phyloP scores from a whole-genome alignment of 2,329 filamentous ascomycete species.

The Claviceps capensis region DNA sequence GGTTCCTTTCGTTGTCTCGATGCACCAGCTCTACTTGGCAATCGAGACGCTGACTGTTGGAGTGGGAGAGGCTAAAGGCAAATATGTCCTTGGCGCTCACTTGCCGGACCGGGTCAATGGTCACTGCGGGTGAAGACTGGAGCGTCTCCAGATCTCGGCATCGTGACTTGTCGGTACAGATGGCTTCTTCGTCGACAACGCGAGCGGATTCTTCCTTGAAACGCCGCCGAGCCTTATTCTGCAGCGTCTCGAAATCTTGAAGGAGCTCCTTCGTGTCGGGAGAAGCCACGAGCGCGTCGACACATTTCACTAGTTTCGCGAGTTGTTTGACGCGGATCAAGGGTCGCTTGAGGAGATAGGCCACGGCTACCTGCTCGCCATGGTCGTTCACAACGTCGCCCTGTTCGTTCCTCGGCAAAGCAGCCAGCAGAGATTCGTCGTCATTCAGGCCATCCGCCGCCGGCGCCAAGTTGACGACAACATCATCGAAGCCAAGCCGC shows the following conservation, averaged over 20 bases:
- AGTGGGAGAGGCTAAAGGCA: slow-evolving; percentile 71
- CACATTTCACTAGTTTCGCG: slow-evolving; percentile 63
- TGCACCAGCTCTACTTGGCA: slow-evolving; percentile 81
- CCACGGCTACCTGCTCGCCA: slow-evolving; percentile 86
- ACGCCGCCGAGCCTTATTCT: slow-evolving; percentile 58
- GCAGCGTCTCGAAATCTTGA: slow-evolving; percentile 52
- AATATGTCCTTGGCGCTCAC: slow-evolving; percentile 88
- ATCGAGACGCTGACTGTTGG: slow-evolving; percentile 76
- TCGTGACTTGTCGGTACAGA: slow-evolving; percentile 66
- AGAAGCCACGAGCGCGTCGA: slow-evolving; percentile 40
- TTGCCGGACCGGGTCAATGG: slow-evolving; percentile 62
- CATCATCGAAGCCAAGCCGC: slow-evolving; percentile 86
- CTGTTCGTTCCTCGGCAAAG: slow-evolving; percentile 46
- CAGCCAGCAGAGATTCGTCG: slow-evolving; percentile 44
- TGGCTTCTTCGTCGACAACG: slow-evolving; percentile 70
- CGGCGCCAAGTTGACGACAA: slow-evolving; percentile 84
- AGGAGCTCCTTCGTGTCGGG: slow-evolving; percentile 28
- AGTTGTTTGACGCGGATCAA: slow-evolving; percentile 81
- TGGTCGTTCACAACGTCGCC: slow-evolving; percentile 58
- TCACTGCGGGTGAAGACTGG: slow-evolving; percentile 53
- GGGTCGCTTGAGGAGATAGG: slow-evolving; percentile 80
- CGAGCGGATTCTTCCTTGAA: slow-evolving; percentile 56
- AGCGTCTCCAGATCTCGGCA: slow-evolving; percentile 69
- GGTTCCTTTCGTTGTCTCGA: slow-evolving; percentile 61
- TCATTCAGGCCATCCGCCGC: slow-evolving; percentile 39